Conservation (phyloP, 1,284 basidiomycete species). For the Pulveroboletus sp. region DNA sequence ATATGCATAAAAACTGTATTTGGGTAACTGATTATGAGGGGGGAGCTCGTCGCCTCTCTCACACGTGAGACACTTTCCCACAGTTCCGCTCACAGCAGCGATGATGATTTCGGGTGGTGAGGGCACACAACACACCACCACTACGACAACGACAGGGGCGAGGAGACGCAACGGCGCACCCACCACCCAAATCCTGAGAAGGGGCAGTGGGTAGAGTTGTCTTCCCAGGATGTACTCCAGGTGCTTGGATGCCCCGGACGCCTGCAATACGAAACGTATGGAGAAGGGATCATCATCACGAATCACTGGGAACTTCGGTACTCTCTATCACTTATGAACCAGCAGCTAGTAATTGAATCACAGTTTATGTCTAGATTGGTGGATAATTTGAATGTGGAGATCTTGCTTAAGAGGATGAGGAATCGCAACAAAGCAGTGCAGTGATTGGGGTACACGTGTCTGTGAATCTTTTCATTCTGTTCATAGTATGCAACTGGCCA, state of each 20-base stretch:
- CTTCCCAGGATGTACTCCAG: constrained; percentile 95
- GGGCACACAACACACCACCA: no score
- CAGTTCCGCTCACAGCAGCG: no score
- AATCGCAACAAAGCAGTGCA: constrained; percentile 97
- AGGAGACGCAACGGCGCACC: no score
- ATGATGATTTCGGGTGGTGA: no score
- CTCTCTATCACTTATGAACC: constrained; percentile 90
- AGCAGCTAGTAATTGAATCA: constrained; percentile 95
- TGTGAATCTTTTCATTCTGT: constrained; percentile 52
- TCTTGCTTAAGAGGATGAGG: constrained; percentile 92
- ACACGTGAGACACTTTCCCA: no score
- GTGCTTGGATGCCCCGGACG: constrained; percentile 99
- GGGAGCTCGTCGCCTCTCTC: no score
- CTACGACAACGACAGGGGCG: no score
- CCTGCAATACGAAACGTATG: constrained; percentile 96
- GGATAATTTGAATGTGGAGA: constrained; percentile 97
- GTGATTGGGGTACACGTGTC: constrained; percentile 94
- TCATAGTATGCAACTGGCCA: no score
- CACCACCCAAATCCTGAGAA: constrained; percentile 99
- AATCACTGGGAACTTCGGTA: constrained; percentile 97
- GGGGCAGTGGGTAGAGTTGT: constrained; percentile 95
- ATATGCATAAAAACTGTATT: no score
- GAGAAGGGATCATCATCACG: constrained; percentile 98
- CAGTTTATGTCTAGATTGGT: constrained; percentile 93
- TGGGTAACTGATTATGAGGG: no score